These are phyloP conservation scores for Wickerhamomyces bisporus DNA, from an alignment of 805 yeast genomes.

Conservation along the genomic window DNA sequence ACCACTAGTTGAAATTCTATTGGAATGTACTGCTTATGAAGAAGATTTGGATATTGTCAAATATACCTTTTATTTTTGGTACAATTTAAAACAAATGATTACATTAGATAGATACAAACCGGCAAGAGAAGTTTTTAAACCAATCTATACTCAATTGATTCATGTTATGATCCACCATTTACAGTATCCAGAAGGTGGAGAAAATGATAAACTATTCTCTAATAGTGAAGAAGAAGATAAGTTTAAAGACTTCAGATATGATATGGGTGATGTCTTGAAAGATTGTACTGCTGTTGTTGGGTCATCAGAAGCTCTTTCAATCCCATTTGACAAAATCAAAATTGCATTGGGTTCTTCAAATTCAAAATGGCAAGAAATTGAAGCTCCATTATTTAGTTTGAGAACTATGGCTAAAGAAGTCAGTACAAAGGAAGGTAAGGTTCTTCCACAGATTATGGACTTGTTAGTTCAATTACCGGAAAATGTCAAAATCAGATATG, in stretches of 20 bases:
- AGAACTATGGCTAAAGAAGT: slow-evolving; percentile 95
- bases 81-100: slow-evolving; percentile 63
- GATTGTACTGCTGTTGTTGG: slow-evolving; percentile 94
- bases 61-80: slow-evolving; percentile 93
- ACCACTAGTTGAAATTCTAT: slow-evolving; percentile 66
- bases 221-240: slow-evolving; percentile 86
- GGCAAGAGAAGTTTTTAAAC: slow-evolving; percentile 45
- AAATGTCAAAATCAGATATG: slow-evolving; percentile 81
- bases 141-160: slow-evolving; percentile 54
- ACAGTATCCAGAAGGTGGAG: slow-evolving; percentile 58
- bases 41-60: slow-evolving; percentile 85
- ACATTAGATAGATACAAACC: slow-evolving; percentile 51
- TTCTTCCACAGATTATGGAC: slow-evolving; percentile 75
- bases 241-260: slow-evolving; percentile 90
- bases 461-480: slow-evolving; percentile 68
- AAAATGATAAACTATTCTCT: slow-evolving; percentile 46
- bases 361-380: slow-evolving; percentile 72
- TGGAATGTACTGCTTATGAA: slow-evolving; percentile 66
- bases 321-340: slow-evolving; percentile 64
- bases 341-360: slow-evolving; percentile 26
- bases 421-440: slow-evolving; percentile 53
- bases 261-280: slow-evolving; percentile 96
- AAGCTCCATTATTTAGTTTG: slow-evolving; percentile 84
- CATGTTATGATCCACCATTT: slow-evolving; percentile 62
- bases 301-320: slow-evolving; percentile 56